phyloP scores from a whole-genome alignment of 257 asterid genomes.

The Scutellaria galericulata region DNA sequence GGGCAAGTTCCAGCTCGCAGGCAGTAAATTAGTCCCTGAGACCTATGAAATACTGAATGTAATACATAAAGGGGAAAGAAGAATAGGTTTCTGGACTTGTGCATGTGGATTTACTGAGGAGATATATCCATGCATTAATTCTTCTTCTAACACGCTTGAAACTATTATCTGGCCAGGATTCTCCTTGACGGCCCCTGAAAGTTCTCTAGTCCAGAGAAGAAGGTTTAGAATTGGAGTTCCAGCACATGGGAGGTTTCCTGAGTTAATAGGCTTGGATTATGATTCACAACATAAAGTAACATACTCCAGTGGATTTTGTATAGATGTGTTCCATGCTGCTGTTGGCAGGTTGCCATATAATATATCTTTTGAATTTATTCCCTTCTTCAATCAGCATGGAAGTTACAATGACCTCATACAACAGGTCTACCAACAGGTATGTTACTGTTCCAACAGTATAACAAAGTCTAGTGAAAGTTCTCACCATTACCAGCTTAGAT shows the following conservation, averaged over 20 bases:
- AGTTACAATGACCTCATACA: conserved; percentile 39
- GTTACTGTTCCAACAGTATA: background rate
- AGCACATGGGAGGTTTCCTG: too few species aligned
- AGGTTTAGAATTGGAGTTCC: too few species aligned
- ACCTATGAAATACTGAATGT: conserved; percentile 44
- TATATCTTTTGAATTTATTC: conserved; percentile 40
- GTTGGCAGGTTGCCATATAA: conserved; percentile 31
- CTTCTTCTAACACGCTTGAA: too few species aligned
- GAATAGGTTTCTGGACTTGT: too few species aligned
- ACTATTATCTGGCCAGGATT: too few species aligned
- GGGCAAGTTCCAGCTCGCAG: conserved; percentile 37
- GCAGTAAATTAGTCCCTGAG: conserved; percentile 40
- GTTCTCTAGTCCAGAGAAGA: too few species aligned
- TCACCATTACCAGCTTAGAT: background rate
- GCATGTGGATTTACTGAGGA: too few species aligned
- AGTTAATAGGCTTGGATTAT: conserved; percentile 14
- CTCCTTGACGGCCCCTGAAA: too few species aligned
- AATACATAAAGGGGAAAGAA: too few species aligned
- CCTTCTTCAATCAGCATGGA: conserved; percentile 36
- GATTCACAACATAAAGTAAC: conserved; percentile 24
- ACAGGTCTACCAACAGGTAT: conserved; percentile 44
- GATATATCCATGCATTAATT: too few species aligned
- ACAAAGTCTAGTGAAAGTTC: background rate
- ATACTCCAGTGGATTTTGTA: conserved; percentile 37
- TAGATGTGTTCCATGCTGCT: conserved; percentile 47